Evolutionary conservation across 768 basidiomycete genomes (phyloP), one percentile per base, ranked within the genome.

Genomic region (Lentinula guzmanii): DNA sequence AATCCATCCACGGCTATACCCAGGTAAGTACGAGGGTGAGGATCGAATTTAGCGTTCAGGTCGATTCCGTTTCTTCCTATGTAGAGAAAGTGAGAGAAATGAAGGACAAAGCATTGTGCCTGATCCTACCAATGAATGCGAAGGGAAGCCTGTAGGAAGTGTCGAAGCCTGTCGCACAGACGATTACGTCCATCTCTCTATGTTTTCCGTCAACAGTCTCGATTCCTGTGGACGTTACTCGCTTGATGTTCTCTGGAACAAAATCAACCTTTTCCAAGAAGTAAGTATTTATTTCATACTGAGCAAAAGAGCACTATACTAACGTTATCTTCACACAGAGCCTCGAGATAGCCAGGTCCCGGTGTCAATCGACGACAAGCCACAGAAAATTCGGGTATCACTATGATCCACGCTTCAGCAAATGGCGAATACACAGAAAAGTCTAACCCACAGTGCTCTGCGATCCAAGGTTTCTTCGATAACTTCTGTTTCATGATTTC

Each of bases 321-420:
- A 62, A 84, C 87, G 66, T 88, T 87, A 63, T 84, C 82, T 70
- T 82, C 77, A 62, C 81, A 83, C 2, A 89, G 71, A 0, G 87
- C 83, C 65, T 88, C 85, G 35, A 89, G 76, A 67, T 86, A 89
- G 5, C 87, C 86, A 9, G 84, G 84, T 0, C 86, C 87, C 1
- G 86, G 85, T 0, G 87, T 89, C 52, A 87, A 70, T n/a, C 87
- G 77, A 31, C 86, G 77, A 70, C 86, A 89, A 4, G 74, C 78
- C 15, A 86, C 79, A 5, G 79, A 73, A 64, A 86, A 88, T 51
- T 81, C 73, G 11, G 86, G 85, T 28, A 86, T 75, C n/a, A 86
- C 83, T 85, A 34, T 28, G 13, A 43, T 54, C 60, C 41, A 16
- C 62, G 42, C 42, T 46, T 24, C 13, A 62, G 34, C 24, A 16